phyloP scores from a whole-genome alignment of 345 rosid genomes.

The Kandelia obovata region DNA sequence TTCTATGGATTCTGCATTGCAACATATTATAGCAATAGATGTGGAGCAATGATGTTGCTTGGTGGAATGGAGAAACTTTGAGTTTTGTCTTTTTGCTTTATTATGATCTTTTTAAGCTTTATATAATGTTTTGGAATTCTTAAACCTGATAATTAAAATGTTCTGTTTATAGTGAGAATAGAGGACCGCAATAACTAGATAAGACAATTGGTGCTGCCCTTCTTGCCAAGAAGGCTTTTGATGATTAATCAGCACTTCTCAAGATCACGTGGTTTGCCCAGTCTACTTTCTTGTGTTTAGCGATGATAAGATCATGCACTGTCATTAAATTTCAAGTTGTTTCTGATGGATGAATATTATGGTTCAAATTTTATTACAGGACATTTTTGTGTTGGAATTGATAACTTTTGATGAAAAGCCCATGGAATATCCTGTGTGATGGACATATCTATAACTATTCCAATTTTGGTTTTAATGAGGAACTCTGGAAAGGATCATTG shows the following conservation, averaged over 20 bases:
- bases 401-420: conserved; percentile 96
- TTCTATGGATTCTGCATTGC: background rate
- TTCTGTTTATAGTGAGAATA: too few relatives aligned
- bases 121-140: too few relatives aligned
- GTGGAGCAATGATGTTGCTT: background rate
- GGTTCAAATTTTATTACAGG: conserved; percentile 45
- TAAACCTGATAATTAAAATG: too few relatives aligned
- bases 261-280: too few relatives aligned
- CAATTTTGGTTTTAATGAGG: conserved; percentile 93
- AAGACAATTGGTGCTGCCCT: too few relatives aligned
- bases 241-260: too few relatives aligned
- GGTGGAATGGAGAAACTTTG: background rate
- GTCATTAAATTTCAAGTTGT: background rate
- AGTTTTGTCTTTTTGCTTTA: too few relatives aligned
- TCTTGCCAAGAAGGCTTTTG: too few relatives aligned
- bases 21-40: background rate
- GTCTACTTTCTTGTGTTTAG: too few relatives aligned
- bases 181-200: too few relatives aligned
- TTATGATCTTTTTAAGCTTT: too few relatives aligned
- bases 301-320: too few relatives aligned
- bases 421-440: conserved; percentile 80
- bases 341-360: conserved; percentile 7
- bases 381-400: conserved; percentile 88
- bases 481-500: conserved; percentile 97
- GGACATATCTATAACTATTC: conserved; percentile 82